These are phyloP conservation scores for Aciculosporium take DNA, from an alignment of 2,329 filamentous ascomycete genomes.

Conservation along the genomic window DNA sequence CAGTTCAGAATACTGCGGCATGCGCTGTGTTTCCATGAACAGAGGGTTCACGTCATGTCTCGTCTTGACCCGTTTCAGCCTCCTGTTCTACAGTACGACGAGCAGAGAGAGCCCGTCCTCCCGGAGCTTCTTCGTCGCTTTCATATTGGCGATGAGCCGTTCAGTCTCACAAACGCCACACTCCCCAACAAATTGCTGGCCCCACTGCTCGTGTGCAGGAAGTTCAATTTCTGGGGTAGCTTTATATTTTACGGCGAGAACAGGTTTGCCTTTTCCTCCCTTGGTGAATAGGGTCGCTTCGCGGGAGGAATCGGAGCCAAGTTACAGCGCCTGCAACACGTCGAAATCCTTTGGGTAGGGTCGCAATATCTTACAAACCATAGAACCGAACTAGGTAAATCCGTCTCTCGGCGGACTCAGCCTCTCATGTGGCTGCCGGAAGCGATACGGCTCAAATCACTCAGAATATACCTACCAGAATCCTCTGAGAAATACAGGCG, in stretches of 20 bases:
- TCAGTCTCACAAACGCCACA: slow-evolving; percentile 19
- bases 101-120: not conserved
- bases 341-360: slow-evolving; percentile 30
- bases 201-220: slow-evolving; percentile 24
- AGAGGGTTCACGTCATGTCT: slow-evolving; percentile 29
- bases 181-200: slow-evolving; percentile 23
- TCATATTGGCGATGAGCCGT: slow-evolving; percentile 19
- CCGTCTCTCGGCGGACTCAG: slow-evolving; percentile 24
- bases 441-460: slow-evolving; percentile 23
- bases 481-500: slow-evolving; percentile 16
- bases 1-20: slow-evolving; percentile 23
- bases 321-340: slow-evolving; percentile 26
- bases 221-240: slow-evolving; percentile 25
- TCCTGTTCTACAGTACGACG: slow-evolving; percentile 7
- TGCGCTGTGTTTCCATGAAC: slow-evolving; percentile 19
- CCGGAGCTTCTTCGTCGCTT: slow-evolving; percentile 23
- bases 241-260: slow-evolving; percentile 35
- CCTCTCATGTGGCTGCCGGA: slow-evolving; percentile 22
- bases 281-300: slow-evolving; percentile 37
- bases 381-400: slow-evolving; percentile 10
- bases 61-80: slow-evolving; percentile 24
- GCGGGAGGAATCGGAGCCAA: slow-evolving; percentile 26
- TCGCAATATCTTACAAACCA: slow-evolving; percentile 17
- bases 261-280: slow-evolving; percentile 36
- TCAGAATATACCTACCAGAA: slow-evolving; percentile 29